Conservation (phyloP, 2,329 filamentous ascomycete species). For the Pseudogymnoascus sp. region DNA sequence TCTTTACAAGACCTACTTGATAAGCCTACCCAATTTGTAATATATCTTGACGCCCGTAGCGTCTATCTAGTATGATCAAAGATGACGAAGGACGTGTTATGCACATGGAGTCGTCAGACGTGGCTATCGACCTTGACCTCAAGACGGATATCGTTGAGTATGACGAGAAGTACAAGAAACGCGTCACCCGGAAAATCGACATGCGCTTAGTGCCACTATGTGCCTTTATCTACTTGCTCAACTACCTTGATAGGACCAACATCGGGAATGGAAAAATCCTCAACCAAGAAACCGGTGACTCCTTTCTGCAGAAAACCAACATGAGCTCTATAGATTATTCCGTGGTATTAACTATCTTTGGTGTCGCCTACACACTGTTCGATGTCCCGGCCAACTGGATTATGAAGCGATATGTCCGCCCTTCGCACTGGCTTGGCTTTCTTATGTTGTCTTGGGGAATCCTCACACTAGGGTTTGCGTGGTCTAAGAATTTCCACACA, state of each 20-base stretch:
- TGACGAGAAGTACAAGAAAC: too few relatives aligned
- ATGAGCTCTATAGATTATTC: background rate
- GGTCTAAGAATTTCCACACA: too few relatives aligned
- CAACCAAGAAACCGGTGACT: conserved; percentile 41
- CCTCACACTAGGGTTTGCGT: conserved; percentile 39
- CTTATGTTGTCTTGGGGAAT: conserved; percentile 45
- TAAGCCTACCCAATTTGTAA: too few relatives aligned
- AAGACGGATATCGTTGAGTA: conserved; percentile 14
- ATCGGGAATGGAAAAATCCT: conserved; percentile 63
- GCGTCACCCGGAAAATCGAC: conserved; percentile 32
- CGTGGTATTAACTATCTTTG: conserved; percentile 1
- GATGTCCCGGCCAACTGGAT: conserved; percentile 10
- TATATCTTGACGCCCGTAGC: too few relatives aligned
- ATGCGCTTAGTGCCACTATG: conserved; percentile 56
- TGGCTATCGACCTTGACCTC: too few relatives aligned
- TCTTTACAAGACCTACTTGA: too few relatives aligned
- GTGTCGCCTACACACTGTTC: conserved; percentile 6
- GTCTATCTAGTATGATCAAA: too few relatives aligned
- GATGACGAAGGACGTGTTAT: too few relatives aligned
- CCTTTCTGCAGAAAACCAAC: background rate
- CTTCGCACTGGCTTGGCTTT: conserved; percentile 33
- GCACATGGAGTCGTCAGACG: too few relatives aligned
- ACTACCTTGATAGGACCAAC: conserved; percentile 62
- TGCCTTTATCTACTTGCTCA: conserved; percentile 60
- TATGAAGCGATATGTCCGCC: background rate